phyloP scores from a whole-genome alignment of 176 grass and related monocot genomes.

The Phyllostachys edulis region DNA sequence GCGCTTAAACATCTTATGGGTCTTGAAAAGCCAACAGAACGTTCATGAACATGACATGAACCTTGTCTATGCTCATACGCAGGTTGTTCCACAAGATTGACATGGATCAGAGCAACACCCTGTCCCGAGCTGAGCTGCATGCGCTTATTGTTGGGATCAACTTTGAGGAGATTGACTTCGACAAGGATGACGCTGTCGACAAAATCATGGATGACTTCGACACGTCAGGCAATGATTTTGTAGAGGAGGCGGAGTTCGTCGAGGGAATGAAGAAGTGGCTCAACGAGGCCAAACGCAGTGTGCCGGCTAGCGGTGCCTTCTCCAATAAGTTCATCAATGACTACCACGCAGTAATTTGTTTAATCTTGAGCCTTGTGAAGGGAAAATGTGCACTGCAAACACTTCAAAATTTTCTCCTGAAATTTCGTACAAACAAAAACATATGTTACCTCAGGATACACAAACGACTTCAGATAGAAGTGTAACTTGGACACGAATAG shows the following conservation, averaged over 20 bases:
- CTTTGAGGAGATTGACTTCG: slow-evolving; percentile 61
- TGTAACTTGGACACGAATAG: not conserved
- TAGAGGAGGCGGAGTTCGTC: slow-evolving; percentile 70
- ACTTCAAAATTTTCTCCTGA: not conserved
- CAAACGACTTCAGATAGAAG: not conserved
- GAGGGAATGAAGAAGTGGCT: slow-evolving; percentile 73
- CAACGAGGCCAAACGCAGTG: slow-evolving; percentile 36
- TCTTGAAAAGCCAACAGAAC: not conserved
- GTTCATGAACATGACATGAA: slow-evolving; percentile 19
- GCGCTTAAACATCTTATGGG: not conserved
- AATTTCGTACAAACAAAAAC: not conserved
- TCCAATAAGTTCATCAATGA: slow-evolving; percentile 59
- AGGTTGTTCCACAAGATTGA: slow-evolving; percentile 77
- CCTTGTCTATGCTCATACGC: slow-evolving; percentile 8
- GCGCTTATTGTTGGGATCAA: slow-evolving; percentile 67
- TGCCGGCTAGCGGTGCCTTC: slow-evolving; percentile 36
- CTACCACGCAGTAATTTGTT: slow-evolving; percentile 51
- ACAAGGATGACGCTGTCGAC: slow-evolving; percentile 41
- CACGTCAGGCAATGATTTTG: slow-evolving; percentile 41
- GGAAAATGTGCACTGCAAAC: not conserved
- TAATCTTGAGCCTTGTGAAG: not conserved
- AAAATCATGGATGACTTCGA: slow-evolving; percentile 75
- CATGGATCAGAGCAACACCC: slow-evolving; percentile 36
- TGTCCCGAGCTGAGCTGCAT: slow-evolving; percentile 65
- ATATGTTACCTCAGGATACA: not conserved